Conservation (phyloP, 495 filamentous ascomycete genomes). For the Aspergillus campestris region DNA sequence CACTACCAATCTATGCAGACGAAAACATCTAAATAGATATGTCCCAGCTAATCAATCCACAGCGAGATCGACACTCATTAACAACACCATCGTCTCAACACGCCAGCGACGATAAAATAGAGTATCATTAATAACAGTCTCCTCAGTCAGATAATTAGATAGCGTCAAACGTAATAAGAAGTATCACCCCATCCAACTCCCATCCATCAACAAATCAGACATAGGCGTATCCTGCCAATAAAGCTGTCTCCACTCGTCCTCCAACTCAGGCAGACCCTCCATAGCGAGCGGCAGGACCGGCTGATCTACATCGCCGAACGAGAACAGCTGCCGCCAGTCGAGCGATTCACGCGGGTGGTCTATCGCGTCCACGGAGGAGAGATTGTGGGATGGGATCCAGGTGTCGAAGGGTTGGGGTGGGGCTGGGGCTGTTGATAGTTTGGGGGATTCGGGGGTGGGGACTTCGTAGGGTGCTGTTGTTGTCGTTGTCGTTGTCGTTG, state of each 20-base stretch:
- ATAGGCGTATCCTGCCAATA: slow-evolving; percentile 42
- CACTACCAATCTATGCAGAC: too few relatives aligned
- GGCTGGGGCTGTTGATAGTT: slow-evolving; percentile 19
- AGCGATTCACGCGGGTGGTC: slow-evolving; percentile 31
- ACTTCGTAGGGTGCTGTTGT: slow-evolving; percentile 24
- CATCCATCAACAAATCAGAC: slow-evolving; percentile 37
- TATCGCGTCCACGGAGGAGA: slow-evolving; percentile 22
- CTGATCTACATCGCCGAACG: slow-evolving; percentile 34
- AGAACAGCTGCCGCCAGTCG: slow-evolving; percentile 41
- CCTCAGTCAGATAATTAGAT: neutral
- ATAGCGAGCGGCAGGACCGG: slow-evolving; percentile 31
- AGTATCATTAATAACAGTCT: neutral
- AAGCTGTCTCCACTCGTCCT: slow-evolving; percentile 42
- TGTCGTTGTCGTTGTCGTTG: neutral
- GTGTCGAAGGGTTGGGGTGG: slow-evolving; percentile 25
- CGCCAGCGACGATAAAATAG: too few relatives aligned
- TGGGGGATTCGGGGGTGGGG: slow-evolving; percentile 27
- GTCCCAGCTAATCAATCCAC: too few relatives aligned
- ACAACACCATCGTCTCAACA: too few relatives aligned
- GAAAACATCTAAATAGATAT: too few relatives aligned
- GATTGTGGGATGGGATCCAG: slow-evolving; percentile 24
- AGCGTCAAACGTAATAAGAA: too few relatives aligned
- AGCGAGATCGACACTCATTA: too few relatives aligned
- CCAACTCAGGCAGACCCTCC: slow-evolving; percentile 34
- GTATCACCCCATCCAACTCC: slow-evolving; percentile 21